Evolutionary conservation across 805 yeast genomes (phyloP).

Genomic region (Pichia californica): DNA sequence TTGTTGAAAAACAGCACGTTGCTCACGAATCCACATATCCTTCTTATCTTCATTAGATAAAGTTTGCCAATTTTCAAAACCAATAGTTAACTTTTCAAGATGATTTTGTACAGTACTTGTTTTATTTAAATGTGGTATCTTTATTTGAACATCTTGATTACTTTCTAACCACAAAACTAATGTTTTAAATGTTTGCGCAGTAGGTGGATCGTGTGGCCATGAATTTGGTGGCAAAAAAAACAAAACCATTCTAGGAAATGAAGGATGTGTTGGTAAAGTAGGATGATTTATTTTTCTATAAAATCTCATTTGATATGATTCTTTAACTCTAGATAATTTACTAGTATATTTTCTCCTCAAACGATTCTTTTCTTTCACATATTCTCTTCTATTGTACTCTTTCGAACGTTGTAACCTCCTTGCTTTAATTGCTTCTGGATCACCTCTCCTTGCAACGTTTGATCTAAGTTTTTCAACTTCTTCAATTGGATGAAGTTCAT

Average conservation of each 20-base stretch:
- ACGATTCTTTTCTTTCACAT: slow-evolving; percentile 41
- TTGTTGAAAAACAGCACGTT: slow-evolving; percentile 38
- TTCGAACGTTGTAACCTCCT: slow-evolving; percentile 36
- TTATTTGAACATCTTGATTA: slow-evolving; percentile 17
- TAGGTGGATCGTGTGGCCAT: slow-evolving; percentile 53
- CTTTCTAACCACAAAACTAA: slow-evolving; percentile 21
- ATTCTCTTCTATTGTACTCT: slow-evolving; percentile 40
- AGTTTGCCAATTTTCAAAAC: slow-evolving; percentile 40
- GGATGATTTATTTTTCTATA: slow-evolving; percentile 34
- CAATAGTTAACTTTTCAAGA: slow-evolving; percentile 33
- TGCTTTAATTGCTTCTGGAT: slow-evolving; percentile 34
- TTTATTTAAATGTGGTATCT: slow-evolving; percentile 15
- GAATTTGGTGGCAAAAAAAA: slow-evolving; percentile 37
- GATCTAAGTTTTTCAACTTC: slow-evolving; percentile 40
- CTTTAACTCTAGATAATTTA: slow-evolving; percentile 34
- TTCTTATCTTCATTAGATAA: slow-evolving; percentile 29
- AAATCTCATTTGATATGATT: slow-evolving; percentile 30
- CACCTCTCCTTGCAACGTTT: slow-evolving; percentile 47
- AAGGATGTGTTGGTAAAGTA: slow-evolving; percentile 35
- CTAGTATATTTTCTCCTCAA: slow-evolving; percentile 41
- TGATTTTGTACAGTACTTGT: slow-evolving; percentile 8
- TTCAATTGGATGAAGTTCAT: slow-evolving; percentile 43
- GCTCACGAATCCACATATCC: slow-evolving; percentile 41
- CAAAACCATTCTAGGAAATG: slow-evolving; percentile 44
- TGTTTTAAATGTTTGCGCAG: slow-evolving; percentile 36